Base-by-base conservation (phyloP, 345 rosid species). In the Cardiospermum halicacabum region DNA sequence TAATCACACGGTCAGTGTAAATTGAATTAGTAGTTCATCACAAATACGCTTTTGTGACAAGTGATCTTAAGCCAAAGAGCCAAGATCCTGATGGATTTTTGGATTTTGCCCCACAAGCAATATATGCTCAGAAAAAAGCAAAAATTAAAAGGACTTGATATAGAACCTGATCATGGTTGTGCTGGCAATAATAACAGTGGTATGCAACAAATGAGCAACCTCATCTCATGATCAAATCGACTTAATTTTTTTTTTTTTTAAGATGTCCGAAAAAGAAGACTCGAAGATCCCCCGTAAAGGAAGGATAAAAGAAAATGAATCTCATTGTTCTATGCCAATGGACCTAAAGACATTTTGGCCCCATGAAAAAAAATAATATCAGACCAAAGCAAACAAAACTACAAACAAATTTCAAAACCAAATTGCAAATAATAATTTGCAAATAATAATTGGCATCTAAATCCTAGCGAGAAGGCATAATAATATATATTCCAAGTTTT, bases 401-500 rank as follows among this genome's bases (percentile, higher is more conserved):
- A 62, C 28, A 18, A 48, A 47, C 15, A 47, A 30, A 15, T 19
- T n/a, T 10, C 7, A 2, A 30, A 45, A 6, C 42, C 55, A 48
- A n/a, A n/a, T n/a, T n/a, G 42, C 54, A 54, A 30, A 11, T 48
- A 40, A 22, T 16, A n/a, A n/a, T n/a, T n/a, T 30, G 26, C 66
- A 54, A 69, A 62, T 45, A 53, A 56, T 34, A 56, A 15, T 48
- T 57, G 59, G 69, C 42, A 32, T 48, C 40, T 47, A 15, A 34
- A 56, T 47, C 50, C 63, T 34, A 30, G 45, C n/a, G 48, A 22
- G 58, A 19, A 16, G 39, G 55, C 60, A 24, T n/a, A 28, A 19
- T n/a, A n/a, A n/a, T n/a, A n/a, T 30, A 31, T 62, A 42, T 28
- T 62, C 37, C 66, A 62, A 47, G 66, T 55, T 62, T 21, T n/a